Evolutionary conservation across 2,329 filamentous ascomycete genomes (phyloP).

Genomic region (Colletotrichum sojae): DNA sequence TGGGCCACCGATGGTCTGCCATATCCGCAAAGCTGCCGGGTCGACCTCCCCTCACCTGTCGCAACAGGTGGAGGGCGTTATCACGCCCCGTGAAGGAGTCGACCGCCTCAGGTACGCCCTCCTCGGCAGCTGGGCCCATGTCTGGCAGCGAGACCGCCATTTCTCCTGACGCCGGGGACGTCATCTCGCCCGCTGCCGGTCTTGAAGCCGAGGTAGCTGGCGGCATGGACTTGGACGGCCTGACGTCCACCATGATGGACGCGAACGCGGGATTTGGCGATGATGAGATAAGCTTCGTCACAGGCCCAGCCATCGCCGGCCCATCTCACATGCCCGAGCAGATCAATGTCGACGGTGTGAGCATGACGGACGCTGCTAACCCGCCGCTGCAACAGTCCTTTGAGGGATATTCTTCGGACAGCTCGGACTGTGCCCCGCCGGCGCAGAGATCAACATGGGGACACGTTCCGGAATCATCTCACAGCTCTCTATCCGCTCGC

Average conservation of each 20-base stretch:
- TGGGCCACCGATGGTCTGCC: constrained; percentile 48
- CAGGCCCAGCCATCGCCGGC: neutral
- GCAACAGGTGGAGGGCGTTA: constrained; percentile 45
- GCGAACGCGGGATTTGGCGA: constrained; percentile 7
- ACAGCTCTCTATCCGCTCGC: neutral
- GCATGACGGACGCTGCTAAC: neutral
- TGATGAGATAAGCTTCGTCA: neutral
- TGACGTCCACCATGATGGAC: constrained; percentile 13
- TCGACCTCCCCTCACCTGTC: constrained; percentile 47
- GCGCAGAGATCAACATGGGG: constrained; percentile 4
- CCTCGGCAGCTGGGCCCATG: neutral
- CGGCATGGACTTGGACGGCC: neutral
- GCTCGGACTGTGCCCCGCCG: constrained; percentile 4
- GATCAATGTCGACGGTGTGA: neutral
- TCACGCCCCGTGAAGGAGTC: neutral
- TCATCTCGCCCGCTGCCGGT: neutral
- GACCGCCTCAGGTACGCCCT: neutral
- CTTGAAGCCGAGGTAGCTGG: neutral
- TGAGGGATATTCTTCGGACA: neutral
- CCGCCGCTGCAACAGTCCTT: neutral
- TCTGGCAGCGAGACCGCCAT: constrained; percentile 7
- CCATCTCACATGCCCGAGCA: neutral
- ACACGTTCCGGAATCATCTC: neutral
- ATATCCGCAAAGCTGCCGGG: constrained; percentile 47
- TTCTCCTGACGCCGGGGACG: neutral